These are phyloP conservation scores for Wickerhamomyces ciferrii DNA, from an alignment of 805 yeast species.

Conservation along the genomic window DNA sequence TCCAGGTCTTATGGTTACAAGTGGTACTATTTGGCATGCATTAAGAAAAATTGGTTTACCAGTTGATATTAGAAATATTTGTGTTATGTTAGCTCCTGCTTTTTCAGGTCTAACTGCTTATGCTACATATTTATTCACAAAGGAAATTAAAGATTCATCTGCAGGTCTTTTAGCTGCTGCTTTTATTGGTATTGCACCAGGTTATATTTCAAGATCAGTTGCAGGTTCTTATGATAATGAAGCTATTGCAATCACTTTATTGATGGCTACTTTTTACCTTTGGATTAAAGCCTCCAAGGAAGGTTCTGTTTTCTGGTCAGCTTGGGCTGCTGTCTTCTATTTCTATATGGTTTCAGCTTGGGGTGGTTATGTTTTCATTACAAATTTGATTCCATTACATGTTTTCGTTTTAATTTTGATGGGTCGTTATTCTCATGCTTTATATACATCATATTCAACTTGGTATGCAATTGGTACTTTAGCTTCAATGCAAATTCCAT, in stretches of 20 bases:
- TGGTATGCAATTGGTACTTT: constrained; percentile 98
- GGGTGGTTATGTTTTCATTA: constrained; percentile 99
- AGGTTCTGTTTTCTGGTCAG: constrained; percentile 83
- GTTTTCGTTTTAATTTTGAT: constrained; percentile 83
- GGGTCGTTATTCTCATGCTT: constrained; percentile 85
- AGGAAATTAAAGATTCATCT: constrained; percentile 82
- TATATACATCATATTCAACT: constrained; percentile 89
- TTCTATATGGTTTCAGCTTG: constrained; percentile 98
- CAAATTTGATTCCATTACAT: constrained; percentile 94
- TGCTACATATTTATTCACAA: constrained; percentile 81
- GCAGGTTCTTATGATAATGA: constrained; percentile 99
- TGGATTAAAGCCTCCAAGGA: constrained; percentile 94
- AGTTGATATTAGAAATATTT: constrained; percentile 89
- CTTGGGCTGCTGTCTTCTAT: constrained; percentile 81
- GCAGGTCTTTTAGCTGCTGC: constrained; percentile 92
- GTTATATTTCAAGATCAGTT: constrained; percentile 95
- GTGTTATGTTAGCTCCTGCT: constrained; percentile 95
- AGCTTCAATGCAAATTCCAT: constrained; percentile 99
- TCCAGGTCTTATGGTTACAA: constrained; percentile 97
- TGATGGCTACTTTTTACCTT: constrained; percentile 91
- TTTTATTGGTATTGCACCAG: constrained; percentile 97
- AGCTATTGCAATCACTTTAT: constrained; percentile 93
- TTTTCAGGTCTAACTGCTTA: constrained; percentile 90
- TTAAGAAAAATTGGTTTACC: constrained; percentile 69
- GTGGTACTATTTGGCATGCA: constrained; percentile 81